Base-by-base conservation (phyloP, 495 filamentous ascomycete species). In the Podospora australis region DNA sequence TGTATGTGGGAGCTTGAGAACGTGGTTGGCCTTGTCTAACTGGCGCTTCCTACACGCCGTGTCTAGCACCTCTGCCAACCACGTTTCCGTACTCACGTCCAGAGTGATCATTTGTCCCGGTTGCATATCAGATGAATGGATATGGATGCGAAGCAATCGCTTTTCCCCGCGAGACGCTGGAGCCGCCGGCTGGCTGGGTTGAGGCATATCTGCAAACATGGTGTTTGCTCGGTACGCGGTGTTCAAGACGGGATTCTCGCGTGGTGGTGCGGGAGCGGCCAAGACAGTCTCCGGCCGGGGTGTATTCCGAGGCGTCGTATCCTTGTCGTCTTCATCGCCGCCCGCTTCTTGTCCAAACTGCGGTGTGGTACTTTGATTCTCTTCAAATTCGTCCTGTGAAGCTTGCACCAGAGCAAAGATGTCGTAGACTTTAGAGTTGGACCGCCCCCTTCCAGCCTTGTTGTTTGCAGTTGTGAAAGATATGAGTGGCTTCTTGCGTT, bases 401-500 rank as follows among this genome's bases (percentile, higher is more conserved):
- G 94, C 92, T 59, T 87, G 80, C 2, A 90, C 87, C 2, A 98
- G 71, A 8, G 86, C 92, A 65, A 98, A 97, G 51, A 96, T 90
- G 55, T 96, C 94, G 63, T 87, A 96, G 2, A 88, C 81, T 51
- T 86, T 90, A 20, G 90, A 85, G 53, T 85, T 78, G 44, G 87
- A 80, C 26, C 90, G 72, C 25, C 81, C 76, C 49, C 90, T 76
- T 29, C 77, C 69, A 75, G 80, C 64, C 46, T 67, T 62, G 61
- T 89, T 95, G 60, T 96, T 96, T 44, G 88, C 90, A 6, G 90
- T 92, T 0, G 89, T 90, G 53, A 96, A 97, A 32, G 94, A 82
- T 0, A 77, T 79, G 26, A 98, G 81, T 0, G 83, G 79, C 54
- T 86, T 83, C 21, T 79, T 89, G 34, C 92, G 78, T 46, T 82